A percentile compares a stretch with the other conserved stretches of the same genome.
These are phyloP conservation scores for Entomortierella chlamydospora DNA, from an alignment of 192 early-diverging fungal species.

Conservation along the genomic window DNA sequence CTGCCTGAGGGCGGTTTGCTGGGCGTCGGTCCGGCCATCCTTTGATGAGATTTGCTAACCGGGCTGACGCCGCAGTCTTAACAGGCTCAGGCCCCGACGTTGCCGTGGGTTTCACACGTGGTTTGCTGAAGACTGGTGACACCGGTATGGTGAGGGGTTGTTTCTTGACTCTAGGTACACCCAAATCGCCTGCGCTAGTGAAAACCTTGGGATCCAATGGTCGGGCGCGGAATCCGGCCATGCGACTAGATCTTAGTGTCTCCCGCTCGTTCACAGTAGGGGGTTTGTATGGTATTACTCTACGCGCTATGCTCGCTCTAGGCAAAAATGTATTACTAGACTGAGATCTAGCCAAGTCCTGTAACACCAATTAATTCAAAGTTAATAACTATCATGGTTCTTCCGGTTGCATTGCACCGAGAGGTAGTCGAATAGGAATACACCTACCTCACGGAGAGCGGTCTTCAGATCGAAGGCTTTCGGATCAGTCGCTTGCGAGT, in stretches of 20 bases:
- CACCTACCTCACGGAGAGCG: neutral
- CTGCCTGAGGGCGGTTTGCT: neutral
- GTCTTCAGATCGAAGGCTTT: neutral
- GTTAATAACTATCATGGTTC: neutral
- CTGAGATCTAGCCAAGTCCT: neutral
- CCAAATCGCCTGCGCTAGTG: constrained; percentile 35
- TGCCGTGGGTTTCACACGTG: neutral
- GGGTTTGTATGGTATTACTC: constrained; percentile 18
- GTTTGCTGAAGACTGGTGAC: constrained; percentile 37
- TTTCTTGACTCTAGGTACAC: constrained; percentile 33
- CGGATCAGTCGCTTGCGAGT: too few relatives aligned
- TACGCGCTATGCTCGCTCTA: constrained; percentile 5
- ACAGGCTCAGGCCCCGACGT: neutral
- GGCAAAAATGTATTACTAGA: neutral
- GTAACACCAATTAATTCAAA: neutral
- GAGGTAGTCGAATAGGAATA: neutral
- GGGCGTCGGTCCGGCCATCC: neutral
- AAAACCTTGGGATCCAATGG: constrained; percentile 31
- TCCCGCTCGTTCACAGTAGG: constrained; percentile 31
- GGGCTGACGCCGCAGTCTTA: neutral
- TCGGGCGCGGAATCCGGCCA: constrained; percentile 11
- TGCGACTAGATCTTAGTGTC: constrained; percentile 9
- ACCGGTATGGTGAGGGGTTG: constrained; percentile 32
- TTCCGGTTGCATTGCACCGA: neutral
- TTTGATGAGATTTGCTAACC: constrained; percentile 9